phyloP scores from a whole-genome alignment of 306 rosid genomes.

The Acacia melanoxylon region DNA sequence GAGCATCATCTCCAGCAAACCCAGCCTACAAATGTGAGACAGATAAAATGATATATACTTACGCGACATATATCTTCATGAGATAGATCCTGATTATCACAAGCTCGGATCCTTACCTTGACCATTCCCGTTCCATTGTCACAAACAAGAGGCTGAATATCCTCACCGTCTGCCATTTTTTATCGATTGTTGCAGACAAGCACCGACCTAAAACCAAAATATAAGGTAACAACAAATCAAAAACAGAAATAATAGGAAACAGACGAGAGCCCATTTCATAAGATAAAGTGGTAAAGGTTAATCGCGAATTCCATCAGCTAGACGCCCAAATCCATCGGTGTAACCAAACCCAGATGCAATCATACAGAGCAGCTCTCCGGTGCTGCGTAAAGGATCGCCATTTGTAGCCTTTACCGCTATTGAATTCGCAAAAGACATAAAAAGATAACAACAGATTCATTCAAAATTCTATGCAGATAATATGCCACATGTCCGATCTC shows the following conservation, averaged over 20 bases:
- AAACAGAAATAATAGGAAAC: not conserved
- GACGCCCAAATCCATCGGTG: not conserved
- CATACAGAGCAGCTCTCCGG: not conserved
- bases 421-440: not conserved
- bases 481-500: constrained; percentile 8
- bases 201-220: constrained; percentile 8
- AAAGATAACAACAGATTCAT: constrained; percentile 5
- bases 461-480: not conserved
- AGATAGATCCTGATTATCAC: constrained; percentile 19
- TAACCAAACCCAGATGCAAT: not conserved
- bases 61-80: not conserved
- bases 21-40: constrained; percentile 66
- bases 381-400: not conserved
- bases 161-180: constrained; percentile 84
- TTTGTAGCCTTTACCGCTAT: not conserved
- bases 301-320: not conserved
- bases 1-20: constrained; percentile 98
- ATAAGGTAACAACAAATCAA: not conserved
- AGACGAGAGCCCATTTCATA: not conserved
- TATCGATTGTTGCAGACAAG: constrained; percentile 40
- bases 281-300: not conserved
- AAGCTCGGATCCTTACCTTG: constrained; percentile 56
- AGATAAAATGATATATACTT: not conserved
- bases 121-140: constrained; percentile 99
- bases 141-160: constrained; percentile 96